These are phyloP conservation scores for Stenogyne calaminthoides DNA, from an alignment of 305 asterid species.

Conservation along the genomic window DNA sequence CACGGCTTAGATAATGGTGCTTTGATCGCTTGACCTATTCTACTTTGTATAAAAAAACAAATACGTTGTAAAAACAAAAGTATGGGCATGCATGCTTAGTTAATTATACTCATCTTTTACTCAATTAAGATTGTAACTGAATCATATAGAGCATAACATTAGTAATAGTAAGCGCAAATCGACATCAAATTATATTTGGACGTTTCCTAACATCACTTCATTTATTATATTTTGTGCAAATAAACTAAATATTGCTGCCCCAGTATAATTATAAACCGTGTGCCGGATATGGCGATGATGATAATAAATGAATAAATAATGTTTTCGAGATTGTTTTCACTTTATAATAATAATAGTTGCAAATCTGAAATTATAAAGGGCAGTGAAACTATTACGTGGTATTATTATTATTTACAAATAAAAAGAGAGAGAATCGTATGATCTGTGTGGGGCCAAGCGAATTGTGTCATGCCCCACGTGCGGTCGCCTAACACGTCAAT, in stretches of 20 bases:
- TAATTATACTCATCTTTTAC: no score
- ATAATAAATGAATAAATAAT: not conserved
- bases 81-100: no score
- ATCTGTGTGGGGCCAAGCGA: conserved; percentile 32
- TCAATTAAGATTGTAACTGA: no score
- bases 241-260: not conserved
- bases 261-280: conserved; percentile 16
- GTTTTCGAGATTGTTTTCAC: conserved; percentile 1
- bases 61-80: no score
- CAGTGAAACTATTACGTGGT: no score
- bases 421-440: not conserved
- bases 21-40: no score
- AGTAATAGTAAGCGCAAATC: not conserved
- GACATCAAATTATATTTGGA: not conserved
- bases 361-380: not conserved
- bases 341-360: not conserved
- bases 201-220: not conserved
- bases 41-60: no score
- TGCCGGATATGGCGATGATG: conserved; percentile 1
- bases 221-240: not conserved
- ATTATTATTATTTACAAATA: no score
- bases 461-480: conserved; percentile 38
- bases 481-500: conserved; percentile 30
- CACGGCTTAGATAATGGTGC: no score
- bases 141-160: no score